Evolutionary conservation across 2,329 filamentous ascomycete genomes (phyloP).

Genomic region (Exophiala phaeomuriformis): DNA sequence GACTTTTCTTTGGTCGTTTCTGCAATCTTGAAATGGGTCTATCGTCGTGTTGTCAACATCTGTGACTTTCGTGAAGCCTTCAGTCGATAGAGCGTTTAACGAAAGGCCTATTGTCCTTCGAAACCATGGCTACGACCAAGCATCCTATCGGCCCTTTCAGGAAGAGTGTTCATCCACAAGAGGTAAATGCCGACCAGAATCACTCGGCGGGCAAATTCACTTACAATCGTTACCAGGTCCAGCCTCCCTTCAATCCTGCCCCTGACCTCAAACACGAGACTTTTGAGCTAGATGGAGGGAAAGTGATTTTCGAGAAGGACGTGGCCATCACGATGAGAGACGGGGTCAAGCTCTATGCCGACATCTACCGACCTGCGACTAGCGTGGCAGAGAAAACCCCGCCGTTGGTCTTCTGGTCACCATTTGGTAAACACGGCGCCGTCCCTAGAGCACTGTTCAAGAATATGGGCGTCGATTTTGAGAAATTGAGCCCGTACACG

Average conservation of each 20-base stretch:
- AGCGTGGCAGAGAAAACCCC: not conserved
- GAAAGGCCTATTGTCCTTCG: not conserved
- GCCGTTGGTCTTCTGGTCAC: not conserved
- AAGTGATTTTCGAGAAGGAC: slow-evolving; percentile 26
- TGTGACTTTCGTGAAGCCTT: not conserved
- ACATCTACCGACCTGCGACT: slow-evolving; percentile 27
- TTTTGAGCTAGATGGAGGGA: slow-evolving; percentile 4
- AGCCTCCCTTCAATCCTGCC: not conserved
- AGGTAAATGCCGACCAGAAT: not conserved
- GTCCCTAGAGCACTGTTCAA: not conserved
- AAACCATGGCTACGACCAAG: not conserved
- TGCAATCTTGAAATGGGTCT: not conserved
- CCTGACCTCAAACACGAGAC: slow-evolving; percentile 3
- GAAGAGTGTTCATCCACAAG: slow-evolving; percentile 1
- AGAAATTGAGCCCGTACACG: not conserved
- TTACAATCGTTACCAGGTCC: not conserved
- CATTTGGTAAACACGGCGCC: slow-evolving; percentile 7
- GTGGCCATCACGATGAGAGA: slow-evolving; percentile 27
- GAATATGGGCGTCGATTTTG: slow-evolving; percentile 4
- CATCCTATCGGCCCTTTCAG: not conserved
- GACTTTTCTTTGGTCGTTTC: not conserved
- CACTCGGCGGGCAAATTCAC: not conserved
- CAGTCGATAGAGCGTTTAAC: not conserved
- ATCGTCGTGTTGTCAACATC: not conserved
- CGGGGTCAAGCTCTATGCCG: slow-evolving; percentile 25